Base-by-base conservation (phyloP, 2,329 filamentous ascomycete species). In the Epichloe gansuensis region DNA sequence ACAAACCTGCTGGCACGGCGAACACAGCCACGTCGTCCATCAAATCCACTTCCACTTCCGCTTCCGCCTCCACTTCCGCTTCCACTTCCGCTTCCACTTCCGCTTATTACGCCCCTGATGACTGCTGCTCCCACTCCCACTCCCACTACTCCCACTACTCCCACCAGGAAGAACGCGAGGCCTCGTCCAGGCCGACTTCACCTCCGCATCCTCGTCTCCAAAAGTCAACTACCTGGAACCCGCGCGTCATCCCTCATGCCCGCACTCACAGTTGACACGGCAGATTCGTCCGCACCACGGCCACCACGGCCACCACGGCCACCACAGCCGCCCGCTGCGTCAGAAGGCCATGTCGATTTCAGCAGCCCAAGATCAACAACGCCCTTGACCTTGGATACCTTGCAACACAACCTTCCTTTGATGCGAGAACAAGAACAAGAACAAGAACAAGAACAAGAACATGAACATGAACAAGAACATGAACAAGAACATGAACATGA, bases 171-270 rank as follows among this genome's bases (percentile, higher is more conserved):
- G 49, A 47, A 21, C 25, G 37, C 13, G 50, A 51, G 41, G 23
- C 48, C 25, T 38, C 44, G 28, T 51, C 45, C 56, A 58, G 54
- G 55, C 55, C 55, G 52, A 59, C 56, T 57, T 56, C 55, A 56
- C 57, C 55, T 57, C 52, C 56, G 5, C 55, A 55, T 50, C 46
- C 57, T 48, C 59, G 58, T 38, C 48, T 58, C 43, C 64, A 61
- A 58, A 69, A 65, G 58, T 63, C 69, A 35, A 63, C 60, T 51
- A 65, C 61, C 41, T 72, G 68, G 69, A 59, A 63, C 52, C 59
- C 67, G 69, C 54, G 55, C 69, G 44, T 69, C 67, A 43, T 63
- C 65, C 21, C 59, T 70, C 43, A 59, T 70, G 46, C 69, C 68
- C 47, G 64, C 66, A 58, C 69, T 72, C 63, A 71, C 66, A 46